Percentiles rank a stretch among this genome's conserved stretches.
These are phyloP conservation scores for Cyclocybe aegerita DNA, from an alignment of 768 basidiomycete species.

Conservation along the genomic window DNA sequence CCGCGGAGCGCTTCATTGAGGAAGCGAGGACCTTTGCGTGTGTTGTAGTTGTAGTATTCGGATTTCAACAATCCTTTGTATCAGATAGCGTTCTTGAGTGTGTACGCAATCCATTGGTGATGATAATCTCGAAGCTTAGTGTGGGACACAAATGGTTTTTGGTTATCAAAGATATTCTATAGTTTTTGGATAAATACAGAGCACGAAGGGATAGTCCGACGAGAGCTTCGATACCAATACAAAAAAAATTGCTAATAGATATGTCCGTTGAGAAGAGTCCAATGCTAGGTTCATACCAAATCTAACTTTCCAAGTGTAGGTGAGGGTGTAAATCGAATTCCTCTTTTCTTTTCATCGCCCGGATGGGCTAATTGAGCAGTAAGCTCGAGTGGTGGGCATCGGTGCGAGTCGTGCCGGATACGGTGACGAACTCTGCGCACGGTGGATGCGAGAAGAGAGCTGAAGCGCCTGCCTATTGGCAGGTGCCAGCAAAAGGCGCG, in stretches of 20 bases:
- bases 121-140: background rate
- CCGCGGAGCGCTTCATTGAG: conserved; percentile 34
- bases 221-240: too few species aligned
- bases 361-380: conserved; percentile 7
- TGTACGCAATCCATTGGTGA: conserved; percentile 4
- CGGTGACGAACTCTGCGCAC: conserved; percentile 1
- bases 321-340: background rate
- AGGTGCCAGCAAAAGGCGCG: too few species aligned
- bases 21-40: conserved; percentile 38
- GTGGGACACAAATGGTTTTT: too few species aligned
- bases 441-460: background rate
- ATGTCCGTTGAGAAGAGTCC: too few species aligned
- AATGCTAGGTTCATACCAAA: background rate
- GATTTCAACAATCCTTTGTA: conserved; percentile 81
- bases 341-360: conserved; percentile 8
- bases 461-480: too few species aligned
- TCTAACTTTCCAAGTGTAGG: background rate
- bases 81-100: conserved; percentile 17
- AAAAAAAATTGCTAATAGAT: too few species aligned
- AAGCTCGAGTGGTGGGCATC: background rate
- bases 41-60: conserved; percentile 47
- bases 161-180: too few species aligned
- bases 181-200: too few species aligned
- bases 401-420: conserved; percentile 2
- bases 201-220: too few species aligned